phyloP scores from a whole-genome alignment of 2,329 filamentous ascomycete genomes.

The Ascochyta clinopodiicola region DNA sequence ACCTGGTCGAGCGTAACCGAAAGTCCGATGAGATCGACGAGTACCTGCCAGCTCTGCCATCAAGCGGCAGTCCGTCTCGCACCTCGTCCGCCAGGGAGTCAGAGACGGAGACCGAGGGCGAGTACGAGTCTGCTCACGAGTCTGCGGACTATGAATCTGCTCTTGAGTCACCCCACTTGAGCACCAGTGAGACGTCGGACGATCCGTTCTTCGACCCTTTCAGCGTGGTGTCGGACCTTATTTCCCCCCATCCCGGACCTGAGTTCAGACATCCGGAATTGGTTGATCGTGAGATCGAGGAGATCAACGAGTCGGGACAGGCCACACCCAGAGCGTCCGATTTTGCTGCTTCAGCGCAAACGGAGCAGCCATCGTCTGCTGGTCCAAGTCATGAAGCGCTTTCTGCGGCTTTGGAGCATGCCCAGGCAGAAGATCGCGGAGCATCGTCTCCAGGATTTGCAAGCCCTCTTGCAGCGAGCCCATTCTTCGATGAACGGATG shows the following conservation, averaged over 20 bases:
- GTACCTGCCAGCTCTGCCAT: constrained; percentile 60
- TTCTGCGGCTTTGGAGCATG: constrained; percentile 31
- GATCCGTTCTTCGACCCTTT: constrained; percentile 32
- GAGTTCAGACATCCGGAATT: constrained; percentile 34
- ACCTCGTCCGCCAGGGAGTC: constrained; percentile 35
- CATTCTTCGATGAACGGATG: constrained; percentile 33
- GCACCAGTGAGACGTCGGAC: constrained; percentile 30
- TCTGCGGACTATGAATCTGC: constrained; percentile 43
- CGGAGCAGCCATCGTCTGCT: constrained; percentile 5
- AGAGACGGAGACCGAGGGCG: constrained; percentile 50
- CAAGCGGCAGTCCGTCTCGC: constrained; percentile 50
- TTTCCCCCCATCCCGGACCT: constrained; percentile 21
- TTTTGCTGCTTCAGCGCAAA: constrained; percentile 44
- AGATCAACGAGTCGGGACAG: constrained; percentile 66
- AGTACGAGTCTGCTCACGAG: constrained; percentile 53
- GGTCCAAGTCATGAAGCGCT: constrained; percentile 31
- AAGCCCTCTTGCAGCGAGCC: constrained; percentile 32
- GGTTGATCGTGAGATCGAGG: constrained; percentile 38
- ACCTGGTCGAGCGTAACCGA: constrained; percentile 72
- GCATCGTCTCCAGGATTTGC: constrained; percentile 13
- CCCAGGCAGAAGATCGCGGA: constrained; percentile 20
- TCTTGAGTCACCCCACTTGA: constrained; percentile 46
- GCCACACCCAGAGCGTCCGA: constrained; percentile 70
- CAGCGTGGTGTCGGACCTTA: constrained; percentile 25
- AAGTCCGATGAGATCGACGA: constrained; percentile 45